Base-by-base conservation (phyloP, 2,329 filamentous ascomycete genomes). In the Didymella lethalis region DNA sequence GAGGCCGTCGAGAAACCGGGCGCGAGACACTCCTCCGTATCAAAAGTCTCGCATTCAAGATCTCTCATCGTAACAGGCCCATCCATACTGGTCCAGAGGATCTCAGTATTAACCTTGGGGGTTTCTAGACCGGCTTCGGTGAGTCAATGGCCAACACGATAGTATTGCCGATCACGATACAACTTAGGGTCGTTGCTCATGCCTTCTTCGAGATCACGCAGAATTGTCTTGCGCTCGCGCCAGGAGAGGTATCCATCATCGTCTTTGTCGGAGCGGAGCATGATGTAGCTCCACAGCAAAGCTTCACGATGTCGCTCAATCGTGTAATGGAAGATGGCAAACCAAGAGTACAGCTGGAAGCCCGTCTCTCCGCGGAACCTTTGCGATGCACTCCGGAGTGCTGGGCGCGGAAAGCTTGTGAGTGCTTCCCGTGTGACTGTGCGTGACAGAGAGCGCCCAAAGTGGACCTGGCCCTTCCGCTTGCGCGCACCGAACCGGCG, bases 321-420 rank as follows among this genome's bases (percentile, higher is more conserved):
- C 18, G 18, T 40, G 36, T 23, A 81, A 63, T 81, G 79, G 62
- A 80, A 80, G 16, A 72, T 65, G 0, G 74, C 73, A 58, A 73
- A 81, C 79, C 79, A 81, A 1, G 78, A 77, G 57, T 80, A 81
- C 1, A 81, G 71, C 66, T 81, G 78, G 56, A 78, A 81, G 1
- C 71, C 71, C 4, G 28, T 47, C n/a, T 47, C 29, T 10, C 28
- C 44, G 36, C 10, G 36, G 18, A 23, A 40, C 5, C 18, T 40
- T 20, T 23, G 18, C 4, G 29, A 29, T 29, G 43, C n/a, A 18
- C 14, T 45, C 16, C 43, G 29, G 25, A 47, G 18, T 12, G 28
- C 44, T 47, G 44, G 44, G 14, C 11, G 26, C 4, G 29, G 29
- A 10, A 20, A 23, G 29, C n/a, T 32, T 31, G 10, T 32, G n/a